Evolutionary conservation across 257 asterid species (phyloP).

Genomic region (Coffea canephora): DNA sequence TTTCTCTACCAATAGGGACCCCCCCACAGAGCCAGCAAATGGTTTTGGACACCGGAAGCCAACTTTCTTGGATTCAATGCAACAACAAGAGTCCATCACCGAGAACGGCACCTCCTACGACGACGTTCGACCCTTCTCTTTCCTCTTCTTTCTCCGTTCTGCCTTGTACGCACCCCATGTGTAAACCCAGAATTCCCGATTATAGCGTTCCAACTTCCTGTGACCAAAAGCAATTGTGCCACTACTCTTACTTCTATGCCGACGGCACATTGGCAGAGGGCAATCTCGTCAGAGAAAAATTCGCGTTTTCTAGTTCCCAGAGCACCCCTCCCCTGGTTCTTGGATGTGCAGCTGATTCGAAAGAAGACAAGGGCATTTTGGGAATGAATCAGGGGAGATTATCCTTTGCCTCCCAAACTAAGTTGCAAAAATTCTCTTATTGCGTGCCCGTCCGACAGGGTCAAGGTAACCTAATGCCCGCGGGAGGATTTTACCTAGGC

Average conservation of each 20-base stretch:
- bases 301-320: conserved; percentile 52
- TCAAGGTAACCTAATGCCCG: conserved; percentile 24
- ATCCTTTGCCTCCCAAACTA: conserved; percentile 70
- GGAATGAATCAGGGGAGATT: conserved; percentile 84
- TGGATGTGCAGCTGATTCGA: conserved; percentile 61
- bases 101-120: conserved; percentile 26
- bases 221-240: conserved; percentile 73
- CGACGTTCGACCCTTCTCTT: conserved; percentile 70
- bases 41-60: conserved; percentile 94
- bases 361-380: conserved; percentile 71
- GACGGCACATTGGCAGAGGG: conserved; percentile 94
- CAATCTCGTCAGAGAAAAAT: conserved; percentile 64
- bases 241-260: conserved; percentile 78
- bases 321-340: conserved; percentile 75
- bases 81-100: conserved; percentile 36
- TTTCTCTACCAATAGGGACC: conserved; percentile 81
- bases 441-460: conserved; percentile 61
- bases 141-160: conserved; percentile 72
- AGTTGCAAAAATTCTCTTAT: conserved; percentile 63
- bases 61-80: conserved; percentile 90
- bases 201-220: conserved; percentile 81
- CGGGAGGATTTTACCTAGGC: conserved; percentile 71
- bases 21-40: conserved; percentile 80
- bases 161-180: conserved; percentile 68
- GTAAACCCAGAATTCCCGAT: conserved; percentile 83